Conservation (phyloP, 176 grass and related monocot species). For the Raddia distichophylla region DNA sequence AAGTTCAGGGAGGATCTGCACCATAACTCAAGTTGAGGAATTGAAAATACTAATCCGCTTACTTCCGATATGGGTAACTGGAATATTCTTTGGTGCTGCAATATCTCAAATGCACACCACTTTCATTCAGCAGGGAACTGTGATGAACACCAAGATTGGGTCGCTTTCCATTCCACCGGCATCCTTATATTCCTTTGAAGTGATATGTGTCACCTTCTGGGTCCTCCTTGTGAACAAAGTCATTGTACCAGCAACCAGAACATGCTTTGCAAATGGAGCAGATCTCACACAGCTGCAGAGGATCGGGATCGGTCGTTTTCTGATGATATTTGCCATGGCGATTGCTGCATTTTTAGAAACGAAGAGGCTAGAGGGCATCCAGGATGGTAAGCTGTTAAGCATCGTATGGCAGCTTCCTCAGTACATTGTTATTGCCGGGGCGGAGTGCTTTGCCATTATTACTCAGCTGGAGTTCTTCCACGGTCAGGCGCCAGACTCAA, state of each 20-base stretch:
- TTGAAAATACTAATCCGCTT: conserved; percentile 80
- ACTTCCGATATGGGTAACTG: conserved; percentile 78
- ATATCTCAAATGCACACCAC: conserved; percentile 82
- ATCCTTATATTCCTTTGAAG: conserved; percentile 70
- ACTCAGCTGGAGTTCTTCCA: conserved; percentile 77
- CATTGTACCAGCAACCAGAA: conserved; percentile 50
- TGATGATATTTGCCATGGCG: conserved; percentile 74
- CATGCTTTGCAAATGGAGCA: conserved; percentile 40
- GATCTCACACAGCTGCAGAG: conserved; percentile 74
- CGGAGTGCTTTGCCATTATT: conserved; percentile 65
- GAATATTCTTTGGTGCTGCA: conserved; percentile 56
- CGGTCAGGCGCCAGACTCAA: conserved; percentile 66
- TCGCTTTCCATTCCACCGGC: conserved; percentile 68
- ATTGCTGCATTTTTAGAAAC: conserved; percentile 61
- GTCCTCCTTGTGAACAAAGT: conserved; percentile 63
- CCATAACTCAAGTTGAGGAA: conserved; percentile 77
- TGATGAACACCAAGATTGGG: conserved; percentile 68
- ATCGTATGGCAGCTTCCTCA: conserved; percentile 83
- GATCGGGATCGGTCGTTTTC: conserved; percentile 69
- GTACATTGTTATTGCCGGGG: conserved; percentile 64
- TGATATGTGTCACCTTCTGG: conserved; percentile 59
- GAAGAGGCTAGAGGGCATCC: conserved; percentile 56
- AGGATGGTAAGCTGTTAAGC: conserved; percentile 37
- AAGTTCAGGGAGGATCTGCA: conserved; percentile 60
- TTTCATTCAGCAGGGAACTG: conserved; percentile 84